phyloP scores from a whole-genome alignment of 2,329 filamentous ascomycete species.

The Aureobasidium sp. region DNA sequence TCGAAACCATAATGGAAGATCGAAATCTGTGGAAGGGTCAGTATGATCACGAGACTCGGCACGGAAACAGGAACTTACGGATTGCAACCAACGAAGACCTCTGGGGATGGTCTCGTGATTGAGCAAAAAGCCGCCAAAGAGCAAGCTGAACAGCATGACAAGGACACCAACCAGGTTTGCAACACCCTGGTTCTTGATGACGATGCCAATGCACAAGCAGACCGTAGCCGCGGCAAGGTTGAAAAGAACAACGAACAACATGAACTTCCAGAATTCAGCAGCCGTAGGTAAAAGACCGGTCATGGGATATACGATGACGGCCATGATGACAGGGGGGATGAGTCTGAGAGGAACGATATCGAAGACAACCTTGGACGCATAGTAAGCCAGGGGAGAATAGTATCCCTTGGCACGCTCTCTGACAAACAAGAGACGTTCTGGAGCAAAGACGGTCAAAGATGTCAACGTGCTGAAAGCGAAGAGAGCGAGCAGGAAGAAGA shows the following conservation, averaged over 20 bases:
- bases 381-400: slow-evolving; percentile 90
- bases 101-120: slow-evolving; percentile 90
- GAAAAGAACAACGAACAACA: slow-evolving; percentile 88
- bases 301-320: slow-evolving; percentile 96
- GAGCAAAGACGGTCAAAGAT: slow-evolving; percentile 85
- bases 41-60: neutral
- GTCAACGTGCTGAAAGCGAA: slow-evolving; percentile 97
- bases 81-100: slow-evolving; percentile 82
- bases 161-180: slow-evolving; percentile 90
- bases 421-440: slow-evolving; percentile 84
- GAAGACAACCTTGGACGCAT: slow-evolving; percentile 93
- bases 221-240: slow-evolving; percentile 91
- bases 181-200: slow-evolving; percentile 85
- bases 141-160: slow-evolving; percentile 93
- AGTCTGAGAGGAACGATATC: slow-evolving; percentile 93
- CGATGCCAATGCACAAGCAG: slow-evolving; percentile 91
- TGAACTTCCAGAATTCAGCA: slow-evolving; percentile 81
- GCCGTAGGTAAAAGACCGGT: slow-evolving; percentile 80
- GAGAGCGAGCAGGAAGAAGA: slow-evolving; percentile 92
- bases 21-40: slow-evolving; percentile 52
- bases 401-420: slow-evolving; percentile 95
- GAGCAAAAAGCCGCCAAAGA: slow-evolving; percentile 88
- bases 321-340: slow-evolving; percentile 90
- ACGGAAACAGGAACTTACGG: slow-evolving; percentile 42
- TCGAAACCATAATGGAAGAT: slow-evolving; percentile 99